A percentile compares a stretch with the other conserved stretches of the same genome.
These are phyloP conservation scores for Penicillium paneum DNA, from an alignment of 2,329 filamentous ascomycete genomes.

Conservation along the genomic window DNA sequence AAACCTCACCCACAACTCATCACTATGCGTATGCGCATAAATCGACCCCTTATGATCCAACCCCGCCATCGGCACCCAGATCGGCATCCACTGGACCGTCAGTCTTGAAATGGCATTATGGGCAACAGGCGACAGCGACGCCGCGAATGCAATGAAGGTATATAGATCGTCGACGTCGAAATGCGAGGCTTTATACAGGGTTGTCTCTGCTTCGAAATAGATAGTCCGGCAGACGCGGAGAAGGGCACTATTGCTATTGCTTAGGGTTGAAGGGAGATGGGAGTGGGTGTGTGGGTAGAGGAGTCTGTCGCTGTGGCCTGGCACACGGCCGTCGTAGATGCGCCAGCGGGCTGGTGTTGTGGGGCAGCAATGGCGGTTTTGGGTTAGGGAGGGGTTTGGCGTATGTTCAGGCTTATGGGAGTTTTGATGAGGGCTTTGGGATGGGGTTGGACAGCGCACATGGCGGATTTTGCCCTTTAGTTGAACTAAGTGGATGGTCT, in stretches of 20 bases:
- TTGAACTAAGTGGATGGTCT: constrained; percentile 37
- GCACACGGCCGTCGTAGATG: constrained; percentile 16
- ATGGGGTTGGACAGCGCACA: constrained; percentile 26
- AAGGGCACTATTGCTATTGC: constrained; percentile 24
- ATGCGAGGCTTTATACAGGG: constrained; percentile 28
- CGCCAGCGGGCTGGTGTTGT: constrained; percentile 34
- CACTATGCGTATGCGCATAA: constrained; percentile 38
- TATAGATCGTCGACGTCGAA: constrained; percentile 40
- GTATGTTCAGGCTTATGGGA: not conserved
- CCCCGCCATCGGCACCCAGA: constrained; percentile 36
- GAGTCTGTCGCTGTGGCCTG: constrained; percentile 20
- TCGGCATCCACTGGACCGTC: constrained; percentile 34
- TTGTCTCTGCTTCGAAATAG: constrained; percentile 32
- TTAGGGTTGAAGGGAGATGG: constrained; percentile 23
- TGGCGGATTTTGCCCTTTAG: constrained; percentile 36
- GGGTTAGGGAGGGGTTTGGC: constrained; percentile 21
- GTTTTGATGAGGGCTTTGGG: not conserved
- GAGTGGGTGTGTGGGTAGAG: constrained; percentile 38
- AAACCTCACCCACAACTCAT: constrained; percentile 32
- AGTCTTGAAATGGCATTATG: constrained; percentile 23
- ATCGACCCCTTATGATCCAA: constrained; percentile 31
- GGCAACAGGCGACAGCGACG: constrained; percentile 18
- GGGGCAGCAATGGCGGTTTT: constrained; percentile 36
- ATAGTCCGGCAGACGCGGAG: constrained; percentile 36
- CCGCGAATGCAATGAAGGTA: constrained; percentile 36